A percentile compares a stretch with the other conserved stretches of the same genome.
Conservation (phyloP, 2,329 filamentous ascomycete species). For the Alternaria solani region DNA sequence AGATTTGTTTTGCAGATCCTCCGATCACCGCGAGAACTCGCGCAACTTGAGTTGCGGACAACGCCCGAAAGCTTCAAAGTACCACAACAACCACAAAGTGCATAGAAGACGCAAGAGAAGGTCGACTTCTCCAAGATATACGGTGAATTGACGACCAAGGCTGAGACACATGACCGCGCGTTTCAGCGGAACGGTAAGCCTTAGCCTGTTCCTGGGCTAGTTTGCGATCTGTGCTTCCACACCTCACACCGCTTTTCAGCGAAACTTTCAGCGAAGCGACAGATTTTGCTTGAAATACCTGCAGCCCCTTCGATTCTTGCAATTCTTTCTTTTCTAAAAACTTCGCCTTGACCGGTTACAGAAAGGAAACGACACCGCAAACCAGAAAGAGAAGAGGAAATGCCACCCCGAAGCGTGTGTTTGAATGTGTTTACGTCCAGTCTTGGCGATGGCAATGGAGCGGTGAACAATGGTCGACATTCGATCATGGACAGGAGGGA, state of each 20-base stretch:
- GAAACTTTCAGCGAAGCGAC: slow-evolving; percentile 33
- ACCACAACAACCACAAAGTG: slow-evolving; percentile 10
- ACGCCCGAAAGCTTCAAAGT: neutral
- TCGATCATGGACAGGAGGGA: slow-evolving; percentile 35
- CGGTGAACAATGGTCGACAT: slow-evolving; percentile 38
- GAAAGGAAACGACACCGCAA: slow-evolving; percentile 11
- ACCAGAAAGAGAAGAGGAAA: slow-evolving; percentile 29
- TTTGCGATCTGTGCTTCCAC: slow-evolving; percentile 44
- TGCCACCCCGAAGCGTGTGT: slow-evolving; percentile 49
- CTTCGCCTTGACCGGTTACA: slow-evolving; percentile 17
- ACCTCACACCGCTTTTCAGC: slow-evolving; percentile 51
- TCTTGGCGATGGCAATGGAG: slow-evolving; percentile 38
- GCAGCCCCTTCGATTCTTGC: slow-evolving; percentile 19
- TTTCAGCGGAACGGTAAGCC: slow-evolving; percentile 36
- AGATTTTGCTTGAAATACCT: slow-evolving; percentile 38
- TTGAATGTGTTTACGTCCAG: slow-evolving; percentile 49
- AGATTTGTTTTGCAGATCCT: slow-evolving; percentile 14
- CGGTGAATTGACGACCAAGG: slow-evolving; percentile 15
- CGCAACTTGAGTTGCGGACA: slow-evolving; percentile 7
- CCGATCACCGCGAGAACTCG: neutral
- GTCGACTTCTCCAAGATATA: slow-evolving; percentile 1
- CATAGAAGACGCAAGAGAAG: slow-evolving; percentile 5
- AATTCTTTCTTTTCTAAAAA: slow-evolving; percentile 16
- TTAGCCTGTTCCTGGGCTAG: slow-evolving; percentile 40
- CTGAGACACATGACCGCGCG: slow-evolving; percentile 47